Base-by-base conservation (phyloP, 768 basidiomycete genomes). In the Pleurotus eryngii region DNA sequence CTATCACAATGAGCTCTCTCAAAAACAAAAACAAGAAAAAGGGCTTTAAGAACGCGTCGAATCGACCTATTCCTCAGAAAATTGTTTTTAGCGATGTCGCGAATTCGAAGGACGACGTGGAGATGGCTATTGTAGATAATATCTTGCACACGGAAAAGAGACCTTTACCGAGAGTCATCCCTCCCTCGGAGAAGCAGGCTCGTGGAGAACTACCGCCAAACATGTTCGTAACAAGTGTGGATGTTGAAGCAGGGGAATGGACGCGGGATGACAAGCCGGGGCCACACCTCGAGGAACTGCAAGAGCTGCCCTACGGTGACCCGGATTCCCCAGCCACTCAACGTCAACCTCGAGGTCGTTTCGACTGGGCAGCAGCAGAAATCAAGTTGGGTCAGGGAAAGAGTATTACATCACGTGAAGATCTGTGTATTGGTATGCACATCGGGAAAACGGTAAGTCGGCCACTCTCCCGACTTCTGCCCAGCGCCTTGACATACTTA, bases 11-110 rank as follows among this genome's bases (percentile, higher is more conserved):
- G 81, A 73, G 81, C 42, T 81, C 81, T 0, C 69, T 89, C 18
- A 76, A 81, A 45, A 90, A 88, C 67, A 90, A 88, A 69, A 90
- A 89, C 69, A 91, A 90, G 68, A 82, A 80, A 46, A 86, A 81
- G 57, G 84, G 83, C 17, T 89, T 86, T 69, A 84, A 79, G 62
- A 73, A 80, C 49, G 71, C 80, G 5, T 75, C 85, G 68, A 61
- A 69, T 14, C 48, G 70, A 39, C 66, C 76, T 53, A 50, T 76
- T 68, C 60, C 77, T 68, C 35, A 65, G 39, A 88, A 83, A 68
- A 86, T 89, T 56, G 70, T 82, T 15, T 88, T 88, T 59, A 66
- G 39, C 58, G 5, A 70, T 74, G 7, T 76, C 72, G 1, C 68
- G 87, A 9, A 61, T 87, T 30, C 83, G 87, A 64, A 79, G 81